Base-by-base conservation (phyloP, 352 stramenopile genomes). In the Pythium aristosporum region DNA sequence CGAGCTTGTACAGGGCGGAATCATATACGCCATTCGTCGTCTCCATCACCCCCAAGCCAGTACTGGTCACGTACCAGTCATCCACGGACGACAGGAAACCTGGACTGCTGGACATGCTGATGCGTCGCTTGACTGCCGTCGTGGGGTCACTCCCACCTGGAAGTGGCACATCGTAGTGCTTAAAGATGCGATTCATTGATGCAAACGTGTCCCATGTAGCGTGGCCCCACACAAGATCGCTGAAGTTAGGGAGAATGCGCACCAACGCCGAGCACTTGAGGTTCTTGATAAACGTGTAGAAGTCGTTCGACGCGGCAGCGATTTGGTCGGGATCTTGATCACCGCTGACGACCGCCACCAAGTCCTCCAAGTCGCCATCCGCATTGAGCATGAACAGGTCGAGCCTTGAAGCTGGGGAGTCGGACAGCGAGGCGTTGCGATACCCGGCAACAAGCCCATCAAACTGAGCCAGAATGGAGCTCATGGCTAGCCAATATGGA, bases 181-280 rank as follows among this genome's bases (percentile, higher is more conserved):
- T 94, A 68, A 85, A 91, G 47, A 92, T 84, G 44, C 85, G 74
- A 42, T 90, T 85, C 79, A 92, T 92, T 15, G 74, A 78, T 34
- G 71, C 71, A 68, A 82, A 96, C 18, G 65, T 76, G 55, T 90
- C 75, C 85, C 85, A 96, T 6, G 82, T 88, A 20, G 73, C 69
- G 50, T 96, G 87, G 13, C 78, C 82, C 79, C 82, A 86, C 12
- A 86, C 61, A 18, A 96, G 44, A 39, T 93, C 82, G 1, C 57
- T 62, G 42, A 84, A 80, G 66, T 85, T 73, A 3, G 76, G 77
- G 0, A 82, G 59, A 42, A 91, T 73, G 16, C 83, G 82, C 37
- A 96, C 78, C 16, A 96, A 61, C 23, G 79, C 83, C n/a, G 80
- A 89, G 65, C 87, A 93, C 64, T 84, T 82, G 53, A 87, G 64